Percentiles rank a stretch among this genome's conserved stretches.
Conservation (phyloP, 2,329 filamentous ascomycete genomes). For the Sporothrix luriei region DNA sequence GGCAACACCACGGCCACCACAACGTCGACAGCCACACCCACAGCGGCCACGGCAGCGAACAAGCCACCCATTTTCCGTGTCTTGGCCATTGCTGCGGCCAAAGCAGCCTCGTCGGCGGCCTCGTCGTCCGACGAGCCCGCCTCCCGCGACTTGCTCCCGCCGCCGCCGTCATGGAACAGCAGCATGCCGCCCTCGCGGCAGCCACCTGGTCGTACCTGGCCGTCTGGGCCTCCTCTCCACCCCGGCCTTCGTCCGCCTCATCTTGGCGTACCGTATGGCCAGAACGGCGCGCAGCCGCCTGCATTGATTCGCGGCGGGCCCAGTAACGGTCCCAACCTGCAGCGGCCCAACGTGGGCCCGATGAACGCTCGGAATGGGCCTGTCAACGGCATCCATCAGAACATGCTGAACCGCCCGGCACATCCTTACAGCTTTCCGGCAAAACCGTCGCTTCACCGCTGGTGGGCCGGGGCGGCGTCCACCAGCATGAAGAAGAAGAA, state of each 20-base stretch:
- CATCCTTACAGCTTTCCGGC: constrained; percentile 24
- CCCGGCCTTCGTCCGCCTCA: no score
- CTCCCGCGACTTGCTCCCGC: no score
- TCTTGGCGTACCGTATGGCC: not conserved
- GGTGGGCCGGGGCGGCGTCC: not conserved
- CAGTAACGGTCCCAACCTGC: no score
- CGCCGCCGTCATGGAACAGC: not conserved
- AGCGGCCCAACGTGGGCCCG: not conserved
- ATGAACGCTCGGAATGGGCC: not conserved
- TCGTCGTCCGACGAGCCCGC: not conserved
- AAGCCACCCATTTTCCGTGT: constrained; percentile 22
- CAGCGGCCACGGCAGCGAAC: not conserved
- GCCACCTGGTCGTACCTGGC: no score
- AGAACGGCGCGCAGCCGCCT: not conserved
- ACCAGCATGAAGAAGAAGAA: not conserved
- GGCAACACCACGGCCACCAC: not conserved
- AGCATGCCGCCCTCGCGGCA: no score
- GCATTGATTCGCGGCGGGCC: not conserved
- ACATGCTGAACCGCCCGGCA: not conserved
- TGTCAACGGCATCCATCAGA: not conserved
- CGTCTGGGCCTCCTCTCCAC: no score
- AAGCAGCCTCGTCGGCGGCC: not conserved
- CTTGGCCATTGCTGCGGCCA: not conserved
- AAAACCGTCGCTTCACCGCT: not conserved
- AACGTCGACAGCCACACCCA: not conserved